Base-by-base conservation (phyloP, 306 rosid genomes). In the Sophora flavescens region DNA sequence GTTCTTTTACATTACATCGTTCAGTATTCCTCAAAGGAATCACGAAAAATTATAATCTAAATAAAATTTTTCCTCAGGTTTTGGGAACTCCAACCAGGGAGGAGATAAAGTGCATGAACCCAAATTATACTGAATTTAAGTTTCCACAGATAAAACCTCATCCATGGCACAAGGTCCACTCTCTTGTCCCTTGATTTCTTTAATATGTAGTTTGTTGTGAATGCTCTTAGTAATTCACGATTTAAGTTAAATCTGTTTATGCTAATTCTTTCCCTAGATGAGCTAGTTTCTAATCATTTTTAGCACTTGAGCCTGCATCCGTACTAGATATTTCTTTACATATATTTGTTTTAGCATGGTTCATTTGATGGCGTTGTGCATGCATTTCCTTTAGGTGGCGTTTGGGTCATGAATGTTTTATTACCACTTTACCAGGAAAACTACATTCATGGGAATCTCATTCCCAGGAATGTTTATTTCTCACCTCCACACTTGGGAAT, bases 31-130 rank as follows among this genome's bases (percentile, higher is more conserved):
- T 17, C 71, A 47, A 47, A 16, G 28, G 52, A 58, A 32, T 63
- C 15, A 18, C 36, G n/a, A n/a, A 17, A 61, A 61, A 12, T 56
- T 67, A 36, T 8, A 1, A 53, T 67, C 15, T 71, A 18, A 35
- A 28, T 76, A 48, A 51, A 68, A 13, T 44, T 62, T 78, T 26
- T 68, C 44, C 71, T 59, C 89, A 95, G 98, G 97, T 95, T 85
- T 86, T 95, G 89, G 98, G 98, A 77, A 95, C 98, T 53, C 98
- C 98, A 50, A 95, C 97, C 16, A 92, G 98, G 77, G 98, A 95
- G 81, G 98, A 95, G 96, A 95, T 95, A 83, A 95, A 95, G 86
- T 95, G 98, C 88, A 95, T 95, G 98, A 95, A 95, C 83, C 98
- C 98, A 76, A 95, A 95, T 79, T 95, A 95, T 77, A 95, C 97